Conservation (phyloP, 306 rosid genomes). For the Glycine tomentella region DNA sequence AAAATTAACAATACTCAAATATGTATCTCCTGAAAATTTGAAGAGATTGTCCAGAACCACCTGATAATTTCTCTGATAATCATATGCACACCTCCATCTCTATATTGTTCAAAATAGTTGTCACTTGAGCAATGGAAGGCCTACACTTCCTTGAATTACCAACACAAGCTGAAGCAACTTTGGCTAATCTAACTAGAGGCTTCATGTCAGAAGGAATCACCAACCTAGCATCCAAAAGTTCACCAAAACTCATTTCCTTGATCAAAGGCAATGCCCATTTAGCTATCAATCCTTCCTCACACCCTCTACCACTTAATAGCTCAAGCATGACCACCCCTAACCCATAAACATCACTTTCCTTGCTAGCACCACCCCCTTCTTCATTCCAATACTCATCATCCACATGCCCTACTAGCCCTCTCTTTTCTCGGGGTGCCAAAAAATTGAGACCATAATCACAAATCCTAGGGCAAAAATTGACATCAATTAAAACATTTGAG, state of each 20-base stretch:
- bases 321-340: conserved; percentile 77
- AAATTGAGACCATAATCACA: conserved; percentile 80
- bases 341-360: conserved; percentile 81
- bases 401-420: conserved; percentile 64
- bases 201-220: conserved; percentile 51
- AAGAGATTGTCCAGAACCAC: no score
- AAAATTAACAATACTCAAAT: no score
- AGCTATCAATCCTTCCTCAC: conserved; percentile 45
- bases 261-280: conserved; percentile 78
- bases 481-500: conserved; percentile 71
- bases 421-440: conserved; percentile 62
- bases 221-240: conserved; percentile 63
- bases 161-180: conserved; percentile 79
- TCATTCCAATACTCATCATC: conserved; percentile 76
- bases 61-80: no score
- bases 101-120: conserved; percentile 63
- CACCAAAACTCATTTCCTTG: conserved; percentile 56
- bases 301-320: conserved; percentile 64
- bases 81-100: conserved; percentile 49
- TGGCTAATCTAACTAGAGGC: conserved; percentile 65
- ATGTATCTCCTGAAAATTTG: no score
- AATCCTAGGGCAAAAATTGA: conserved; percentile 59
- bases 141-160: conserved; percentile 72
- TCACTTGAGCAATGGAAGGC: conserved; percentile 75
- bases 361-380: conserved; percentile 51